Evolutionary conservation across 768 basidiomycete species (phyloP), one percentile per base, ranked within the genome.

Genomic region (Jaapia argillacea): DNA sequence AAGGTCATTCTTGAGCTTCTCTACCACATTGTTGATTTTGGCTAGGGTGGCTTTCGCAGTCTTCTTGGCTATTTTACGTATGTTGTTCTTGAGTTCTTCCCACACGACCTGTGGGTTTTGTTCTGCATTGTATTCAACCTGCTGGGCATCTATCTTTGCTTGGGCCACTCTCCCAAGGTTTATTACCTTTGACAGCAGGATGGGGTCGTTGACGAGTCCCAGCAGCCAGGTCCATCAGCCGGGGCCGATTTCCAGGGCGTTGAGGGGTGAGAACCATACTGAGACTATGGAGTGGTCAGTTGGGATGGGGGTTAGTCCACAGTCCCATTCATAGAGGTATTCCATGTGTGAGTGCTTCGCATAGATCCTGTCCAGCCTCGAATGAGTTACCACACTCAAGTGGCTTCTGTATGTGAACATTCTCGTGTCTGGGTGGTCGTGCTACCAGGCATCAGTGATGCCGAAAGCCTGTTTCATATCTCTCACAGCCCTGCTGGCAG

Each of bases 261-360:
- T 16, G 5, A 24, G 5, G 24, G 41, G 20, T 1, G 22, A 20
- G 2, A 43, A 5, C 4, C 16, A 5, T 1, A 42, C 27, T 0
- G 22, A 23, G 21, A 44, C 45, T 23, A 49, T 2, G 7, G 6
- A 2, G 45, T 49, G 48, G 25, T 49, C 48, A 3, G 45, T 43
- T 4, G 4, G 26, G 20, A 42, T 18, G 7, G 10, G 6, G 6
- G 40, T n/a, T n/a, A 5, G 5, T 3, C 6, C n/a, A 13, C 33
- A 25, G 14, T 42, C 20, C 45, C 45, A 46, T 16, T 42, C 31
- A 3, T 3, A 25, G 3, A 39, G 22, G 10, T 16, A 36, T 4
- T 10, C 7, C 4, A 21, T 4, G 26, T 22, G 24, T 13, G 10
- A 3, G 7, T 31, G n/a, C 5, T 6, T 14, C 5, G 16, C 31